phyloP scores from a whole-genome alignment of 441 rosid species.

The Kokia cookei region DNA sequence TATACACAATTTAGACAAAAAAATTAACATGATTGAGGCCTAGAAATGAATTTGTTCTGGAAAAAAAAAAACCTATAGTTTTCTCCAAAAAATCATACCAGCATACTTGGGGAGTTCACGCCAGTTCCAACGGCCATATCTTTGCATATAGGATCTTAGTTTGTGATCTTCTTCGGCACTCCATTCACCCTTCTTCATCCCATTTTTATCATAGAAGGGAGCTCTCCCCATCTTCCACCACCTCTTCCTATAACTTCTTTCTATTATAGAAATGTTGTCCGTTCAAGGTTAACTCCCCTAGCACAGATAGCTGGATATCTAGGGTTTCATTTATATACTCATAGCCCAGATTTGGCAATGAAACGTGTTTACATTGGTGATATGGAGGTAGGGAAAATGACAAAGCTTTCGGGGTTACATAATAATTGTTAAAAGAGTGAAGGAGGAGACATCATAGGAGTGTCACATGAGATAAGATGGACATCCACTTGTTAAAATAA shows the following conservation, averaged over 20 bases:
- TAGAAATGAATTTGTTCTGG: not conserved
- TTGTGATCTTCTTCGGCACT: conserved; percentile 37
- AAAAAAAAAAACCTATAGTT: not conserved
- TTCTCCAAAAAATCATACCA: conserved; percentile 18
- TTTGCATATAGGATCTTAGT: conserved; percentile 21
- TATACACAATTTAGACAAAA: conserved; percentile 1
- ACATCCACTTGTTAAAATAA: too few species aligned
- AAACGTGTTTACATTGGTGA: not conserved
- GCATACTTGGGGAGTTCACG: conserved; percentile 37
- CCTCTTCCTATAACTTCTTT: not conserved
- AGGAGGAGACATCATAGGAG: not conserved
- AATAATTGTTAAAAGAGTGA: not conserved
- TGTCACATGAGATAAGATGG: not conserved
- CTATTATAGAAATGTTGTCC: not conserved
- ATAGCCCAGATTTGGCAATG: not conserved
- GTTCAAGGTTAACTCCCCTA: not conserved
- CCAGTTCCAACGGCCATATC: conserved; percentile 40
- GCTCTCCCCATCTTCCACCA: conserved; percentile 28
- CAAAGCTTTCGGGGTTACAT: not conserved
- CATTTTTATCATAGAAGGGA: conserved; percentile 17
- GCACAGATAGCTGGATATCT: not conserved
- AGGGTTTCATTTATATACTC: not conserved
- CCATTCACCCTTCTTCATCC: conserved; percentile 29
- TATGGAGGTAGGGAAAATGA: not conserved
- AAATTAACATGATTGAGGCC: not conserved